Percentiles rank a stretch among this genome's conserved stretches.
Evolutionary conservation across 345 rosid genomes (phyloP).

Genomic region (Populus ilicifolia): DNA sequence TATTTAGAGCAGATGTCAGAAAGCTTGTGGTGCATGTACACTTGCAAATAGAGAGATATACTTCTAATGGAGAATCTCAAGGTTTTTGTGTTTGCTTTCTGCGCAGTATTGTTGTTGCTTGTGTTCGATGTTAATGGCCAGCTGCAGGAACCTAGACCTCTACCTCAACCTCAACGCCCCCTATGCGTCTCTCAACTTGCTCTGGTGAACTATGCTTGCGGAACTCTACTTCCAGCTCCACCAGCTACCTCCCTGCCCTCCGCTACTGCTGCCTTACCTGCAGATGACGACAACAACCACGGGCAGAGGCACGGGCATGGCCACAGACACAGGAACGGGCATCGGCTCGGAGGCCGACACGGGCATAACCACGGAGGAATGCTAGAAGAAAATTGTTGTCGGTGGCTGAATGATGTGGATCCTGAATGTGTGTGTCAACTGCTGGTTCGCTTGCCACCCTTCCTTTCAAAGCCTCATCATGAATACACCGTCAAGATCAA

Average conservation of each 20-base stretch:
- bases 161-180: conserved; percentile 4
- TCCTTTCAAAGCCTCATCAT: conserved; percentile 65
- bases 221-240: conserved; percentile 3
- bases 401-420: conserved; percentile 70
- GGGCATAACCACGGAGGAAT: background rate
- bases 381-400: conserved; percentile 54
- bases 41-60: background rate
- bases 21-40: background rate
- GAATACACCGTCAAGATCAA: conserved; percentile 46
- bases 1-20: background rate
- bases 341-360: conserved; percentile 8
- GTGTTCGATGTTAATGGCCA: background rate
- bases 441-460: conserved; percentile 64
- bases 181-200: conserved; percentile 25
- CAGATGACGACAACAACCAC: background rate
- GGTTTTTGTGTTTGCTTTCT: background rate
- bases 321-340: conserved; percentile 15
- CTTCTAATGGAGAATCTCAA: conserved; percentile 6
- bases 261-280: background rate
- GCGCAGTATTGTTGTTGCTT: background rate
- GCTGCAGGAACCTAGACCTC: background rate
- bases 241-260: background rate
- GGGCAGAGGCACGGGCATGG: conserved; percentile 13
- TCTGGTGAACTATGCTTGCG: conserved; percentile 26
- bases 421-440: conserved; percentile 70